These are phyloP conservation scores for Vitis hybrid DNA, from an alignment of 177 flowering plant species.

Conservation along the genomic window DNA sequence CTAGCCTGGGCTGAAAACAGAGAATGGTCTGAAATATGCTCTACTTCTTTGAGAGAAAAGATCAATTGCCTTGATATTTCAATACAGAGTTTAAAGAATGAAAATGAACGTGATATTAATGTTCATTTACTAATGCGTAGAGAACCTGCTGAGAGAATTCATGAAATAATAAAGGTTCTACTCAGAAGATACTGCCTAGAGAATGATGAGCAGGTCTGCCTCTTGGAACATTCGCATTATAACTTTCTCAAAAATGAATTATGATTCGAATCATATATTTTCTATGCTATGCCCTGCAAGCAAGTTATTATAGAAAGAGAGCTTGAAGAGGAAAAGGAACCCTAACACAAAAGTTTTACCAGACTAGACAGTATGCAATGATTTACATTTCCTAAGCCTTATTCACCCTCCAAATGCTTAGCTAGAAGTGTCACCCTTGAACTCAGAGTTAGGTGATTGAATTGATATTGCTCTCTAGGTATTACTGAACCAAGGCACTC, in stretches of 20 bases:
- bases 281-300: neutral
- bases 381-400: too few species aligned
- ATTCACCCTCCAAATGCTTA: too few species aligned
- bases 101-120: conserved; percentile 15
- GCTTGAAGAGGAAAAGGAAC: too few species aligned
- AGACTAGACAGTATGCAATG: too few species aligned
- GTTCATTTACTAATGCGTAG: conserved; percentile 11
- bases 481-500: too few species aligned
- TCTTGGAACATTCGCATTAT: neutral
- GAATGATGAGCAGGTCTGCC: conserved; percentile 31
- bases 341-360: too few species aligned
- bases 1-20: conserved; percentile 34
- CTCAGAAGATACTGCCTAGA: conserved; percentile 14
- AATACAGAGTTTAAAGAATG: conserved; percentile 25
- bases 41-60: conserved; percentile 32
- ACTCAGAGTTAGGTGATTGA: too few species aligned
- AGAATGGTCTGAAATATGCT: conserved; percentile 34
- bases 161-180: conserved; percentile 38
- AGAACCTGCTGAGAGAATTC: conserved; percentile 31
- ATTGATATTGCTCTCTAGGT: too few species aligned
- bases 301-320: neutral
- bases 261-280: neutral
- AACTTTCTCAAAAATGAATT: neutral
- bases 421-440: too few species aligned
- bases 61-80: conserved; percentile 24